A percentile compares a stretch with the other conserved stretches of the same genome.
Conservation (phyloP, 2,329 filamentous ascomycete species). For the Epichloe bromicola region DNA sequence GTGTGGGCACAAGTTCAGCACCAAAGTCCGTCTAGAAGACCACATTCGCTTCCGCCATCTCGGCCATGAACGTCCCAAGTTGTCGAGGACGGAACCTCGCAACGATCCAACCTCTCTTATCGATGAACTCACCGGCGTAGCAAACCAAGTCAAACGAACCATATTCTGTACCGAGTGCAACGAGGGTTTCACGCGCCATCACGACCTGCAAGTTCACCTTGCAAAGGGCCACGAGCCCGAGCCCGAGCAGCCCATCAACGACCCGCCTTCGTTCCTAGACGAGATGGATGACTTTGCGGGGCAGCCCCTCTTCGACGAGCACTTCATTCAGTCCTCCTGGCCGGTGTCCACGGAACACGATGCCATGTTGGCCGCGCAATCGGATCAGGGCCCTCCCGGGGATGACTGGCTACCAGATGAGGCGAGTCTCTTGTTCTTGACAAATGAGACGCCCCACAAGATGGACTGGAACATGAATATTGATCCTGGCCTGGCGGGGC, state of each 20-base stretch:
- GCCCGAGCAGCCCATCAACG: conserved; percentile 2
- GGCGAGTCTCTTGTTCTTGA: conserved; percentile 28
- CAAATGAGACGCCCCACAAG: conserved; percentile 13
- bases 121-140: conserved; percentile 29
- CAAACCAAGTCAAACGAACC: conserved; percentile 27
- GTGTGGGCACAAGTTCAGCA: conserved; percentile 63
- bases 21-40: conserved; percentile 68
- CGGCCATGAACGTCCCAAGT: conserved; percentile 31
- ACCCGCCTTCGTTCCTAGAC: conserved; percentile 14
- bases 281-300: conserved; percentile 6
- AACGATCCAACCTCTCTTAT: conserved; percentile 19
- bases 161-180: conserved; percentile 33
- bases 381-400: conserved; percentile 19
- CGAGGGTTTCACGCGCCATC: conserved; percentile 34
- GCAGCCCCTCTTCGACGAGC: conserved; percentile 11
- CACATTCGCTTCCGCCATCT: conserved; percentile 77
- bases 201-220: conserved; percentile 36
- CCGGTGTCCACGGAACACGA: conserved; percentile 14
- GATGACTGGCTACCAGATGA: conserved; percentile 33
- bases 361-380: conserved; percentile 22
- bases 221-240: conserved; percentile 15
- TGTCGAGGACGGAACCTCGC: conserved; percentile 11
- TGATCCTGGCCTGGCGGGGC: conserved; percentile 19
- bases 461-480: conserved; percentile 17
- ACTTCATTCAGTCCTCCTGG: conserved; percentile 12